Base-by-base conservation (phyloP, 305 asterid species). In the Fraxinus greggii region DNA sequence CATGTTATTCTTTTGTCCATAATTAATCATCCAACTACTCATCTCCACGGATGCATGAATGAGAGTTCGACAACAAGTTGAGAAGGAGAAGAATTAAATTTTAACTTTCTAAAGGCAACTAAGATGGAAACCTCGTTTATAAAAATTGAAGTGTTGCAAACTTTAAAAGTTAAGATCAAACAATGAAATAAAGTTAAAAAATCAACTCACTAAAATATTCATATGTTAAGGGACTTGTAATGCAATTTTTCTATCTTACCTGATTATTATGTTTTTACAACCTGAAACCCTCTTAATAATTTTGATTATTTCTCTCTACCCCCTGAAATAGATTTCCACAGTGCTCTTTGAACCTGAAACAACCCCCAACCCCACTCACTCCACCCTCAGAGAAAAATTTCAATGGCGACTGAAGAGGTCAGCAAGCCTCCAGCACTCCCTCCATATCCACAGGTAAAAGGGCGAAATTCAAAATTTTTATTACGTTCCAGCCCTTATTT, bases 251-350 rank as follows among this genome's bases (percentile, higher is more conserved):
- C 9, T 8, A 9, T 9, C 29, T 23, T 19, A 72, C 33, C 21
- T 74, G n/a, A 45, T 45, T 45, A 15, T 13, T 74, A 7, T 8
- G 28, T 6, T 6, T 19, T 38, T 2, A 75, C n/a, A 36, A 23
- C 3, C 78, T 73, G 83, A 26, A 73, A 83, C 78, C 81, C 81
- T 32, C 40, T 59, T 69, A 32, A 45, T 76, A 73, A 56, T 80
- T 31, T 72, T 77, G 84, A 79, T 21, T 79, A 74, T 72, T 79
- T 82, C 79, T 42, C 32, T 45, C 19, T 45, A 45, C 19, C 19
- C 56, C 56, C 19, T 13, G 19, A 3, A 3, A 45, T 45, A 45
- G 56, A 45, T 45, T 45, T 45, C 56, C 35, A 8, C 73, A 24
- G 73, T 3, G 10, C 72, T 65, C 81, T 78, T 70, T 78, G 36